Conservation (phyloP, 805 yeast genomes). For the Schizosaccharomyces octosporus region DNA sequence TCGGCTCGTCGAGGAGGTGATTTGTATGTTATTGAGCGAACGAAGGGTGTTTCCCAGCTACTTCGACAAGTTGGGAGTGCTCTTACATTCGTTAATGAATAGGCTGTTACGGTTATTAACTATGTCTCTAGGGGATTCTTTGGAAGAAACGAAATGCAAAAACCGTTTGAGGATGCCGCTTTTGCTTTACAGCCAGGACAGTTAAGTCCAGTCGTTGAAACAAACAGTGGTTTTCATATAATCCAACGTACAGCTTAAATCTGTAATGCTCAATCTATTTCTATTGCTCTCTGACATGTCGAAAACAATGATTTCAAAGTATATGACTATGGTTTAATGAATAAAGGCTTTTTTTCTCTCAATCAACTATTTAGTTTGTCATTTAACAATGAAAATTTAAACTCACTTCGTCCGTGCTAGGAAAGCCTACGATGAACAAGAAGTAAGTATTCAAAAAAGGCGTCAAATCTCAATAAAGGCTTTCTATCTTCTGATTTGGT, state of each 20-base stretch:
- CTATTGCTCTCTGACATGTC: too few relatives aligned
- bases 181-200: slow-evolving; percentile 65
- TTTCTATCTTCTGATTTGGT: too few relatives aligned
- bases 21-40: slow-evolving; percentile 14
- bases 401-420: too few relatives aligned
- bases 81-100: neutral
- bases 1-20: slow-evolving; percentile 79
- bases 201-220: slow-evolving; percentile 57
- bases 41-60: neutral
- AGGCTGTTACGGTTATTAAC: neutral
- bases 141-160: slow-evolving; percentile 85
- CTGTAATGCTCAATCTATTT: neutral
- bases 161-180: slow-evolving; percentile 71
- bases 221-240: slow-evolving; percentile 76
- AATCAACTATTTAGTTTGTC: too few relatives aligned
- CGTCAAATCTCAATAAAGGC: too few relatives aligned
- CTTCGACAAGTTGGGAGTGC: neutral
- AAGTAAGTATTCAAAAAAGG: too few relatives aligned
- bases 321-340: too few relatives aligned
- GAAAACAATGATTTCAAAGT: too few relatives aligned
- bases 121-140: slow-evolving; percentile 31
- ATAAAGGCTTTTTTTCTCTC: too few relatives aligned
- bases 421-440: too few relatives aligned
- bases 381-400: too few relatives aligned
- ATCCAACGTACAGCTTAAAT: slow-evolving; percentile 28